Evolutionary conservation across 1,139 yeast genomes (phyloP).

Genomic region (Yamadazyma atlantica): DNA sequence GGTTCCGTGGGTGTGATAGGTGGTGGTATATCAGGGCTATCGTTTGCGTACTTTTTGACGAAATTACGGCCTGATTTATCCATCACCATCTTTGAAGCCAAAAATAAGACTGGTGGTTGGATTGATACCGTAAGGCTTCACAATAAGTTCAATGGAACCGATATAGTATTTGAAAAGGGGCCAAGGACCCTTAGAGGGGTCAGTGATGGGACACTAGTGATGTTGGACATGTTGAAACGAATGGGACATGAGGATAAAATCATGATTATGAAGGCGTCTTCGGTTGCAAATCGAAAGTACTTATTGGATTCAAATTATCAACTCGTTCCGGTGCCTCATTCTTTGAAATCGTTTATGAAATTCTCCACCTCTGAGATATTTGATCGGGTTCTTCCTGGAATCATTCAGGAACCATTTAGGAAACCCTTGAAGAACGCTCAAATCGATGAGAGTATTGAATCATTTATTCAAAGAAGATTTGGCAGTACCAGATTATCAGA

Average conservation of each 20-base stretch:
- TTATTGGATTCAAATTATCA: conserved; percentile 39
- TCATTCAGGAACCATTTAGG: conserved; percentile 45
- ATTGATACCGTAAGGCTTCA: conserved; percentile 49
- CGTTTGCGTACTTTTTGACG: conserved; percentile 71
- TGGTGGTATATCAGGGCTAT: conserved; percentile 83
- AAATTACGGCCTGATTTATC: conserved; percentile 69
- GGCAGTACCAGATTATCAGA: conserved; percentile 56
- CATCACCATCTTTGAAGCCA: conserved; percentile 61
- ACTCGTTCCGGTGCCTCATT: conserved; percentile 56
- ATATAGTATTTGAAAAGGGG: conserved; percentile 60
- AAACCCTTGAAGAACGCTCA: conserved; percentile 14
- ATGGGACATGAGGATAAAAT: conserved; percentile 44
- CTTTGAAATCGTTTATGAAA: conserved; percentile 31
- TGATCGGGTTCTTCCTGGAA: conserved; percentile 14
- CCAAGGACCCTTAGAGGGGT: conserved; percentile 74
- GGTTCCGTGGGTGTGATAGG: conserved; percentile 71
- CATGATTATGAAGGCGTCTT: conserved; percentile 45
- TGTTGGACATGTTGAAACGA: conserved; percentile 55
- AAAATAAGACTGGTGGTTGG: conserved; percentile 72
- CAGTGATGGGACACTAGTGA: conserved; percentile 62
- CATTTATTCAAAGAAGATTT: conserved; percentile 68
- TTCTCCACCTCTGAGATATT: conserved; percentile 47
- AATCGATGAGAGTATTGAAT: conserved; percentile 70
- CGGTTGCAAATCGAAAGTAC: conserved; percentile 64
- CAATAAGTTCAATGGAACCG: conserved; percentile 8